Evolutionary conservation across 2,329 filamentous ascomycete genomes (phyloP), one percentile per base, ranked within the genome.

Genomic region (Bipolaris oryzae): DNA sequence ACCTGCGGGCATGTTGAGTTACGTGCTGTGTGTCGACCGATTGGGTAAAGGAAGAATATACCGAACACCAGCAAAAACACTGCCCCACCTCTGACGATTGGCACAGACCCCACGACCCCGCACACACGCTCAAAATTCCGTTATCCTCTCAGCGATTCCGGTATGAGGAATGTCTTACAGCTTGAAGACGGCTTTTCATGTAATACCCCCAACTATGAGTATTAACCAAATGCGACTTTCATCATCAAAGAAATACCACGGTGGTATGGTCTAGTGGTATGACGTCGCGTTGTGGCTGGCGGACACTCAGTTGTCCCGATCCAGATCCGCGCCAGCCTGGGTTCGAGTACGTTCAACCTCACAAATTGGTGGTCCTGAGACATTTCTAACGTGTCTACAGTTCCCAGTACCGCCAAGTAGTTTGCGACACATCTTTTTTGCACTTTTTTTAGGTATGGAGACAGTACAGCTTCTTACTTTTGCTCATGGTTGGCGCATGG

Each of bases 261-360:
- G 69, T 72, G 71, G 69, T 72, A 66, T 74, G 71, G 67, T 71
- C 72, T 74, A 74, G 72, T 71, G 72, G 72, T 74, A 74, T 74
- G 72, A 74, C 72, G 72, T 74, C 72, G 70, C 72, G 72, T 74
- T 74, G 72, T 74, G 72, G 71, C 69, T 69, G 65, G 67, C 67
- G 67, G 58, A 55, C 52, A 59, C 48, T 47, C 45, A 61, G 55
- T 59, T 63, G 55, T 59, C 56, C 64, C 53, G 65, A 67, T 68
- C 64, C 60, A 67, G 62, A 67, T 69, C 67, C 72, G 72, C 70
- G 72, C 71, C 69, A 74, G 72, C 71, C 72, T 73, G 72, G 70
- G 71, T 70, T 69, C 67, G 67, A 69, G 68, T 71, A 69, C 65
- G 69, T 70, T 67, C 28, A 34, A 25, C 52, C 51, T 55, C 38